A percentile compares a stretch with the other conserved stretches of the same genome.
These are phyloP conservation scores for Apiotrichum sp. DNA, from an alignment of 1,284 basidiomycete species.

Conservation along the genomic window DNA sequence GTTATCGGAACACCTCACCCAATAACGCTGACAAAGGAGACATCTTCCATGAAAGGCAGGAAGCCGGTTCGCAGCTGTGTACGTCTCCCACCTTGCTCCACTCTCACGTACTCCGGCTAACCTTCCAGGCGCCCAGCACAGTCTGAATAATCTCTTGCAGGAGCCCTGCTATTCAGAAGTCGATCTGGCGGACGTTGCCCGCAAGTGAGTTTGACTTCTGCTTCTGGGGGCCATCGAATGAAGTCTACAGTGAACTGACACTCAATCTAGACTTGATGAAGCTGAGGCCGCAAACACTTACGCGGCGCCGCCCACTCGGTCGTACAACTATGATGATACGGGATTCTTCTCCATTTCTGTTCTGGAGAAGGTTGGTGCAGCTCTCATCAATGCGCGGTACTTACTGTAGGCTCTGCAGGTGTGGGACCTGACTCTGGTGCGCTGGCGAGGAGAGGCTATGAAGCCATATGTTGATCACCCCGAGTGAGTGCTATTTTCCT, in stretches of 20 bases:
- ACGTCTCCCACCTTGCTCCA: neutral
- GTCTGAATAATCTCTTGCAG: conserved; percentile 51
- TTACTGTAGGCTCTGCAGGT: conserved; percentile 60
- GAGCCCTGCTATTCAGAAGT: conserved; percentile 61
- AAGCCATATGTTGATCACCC: conserved; percentile 65
- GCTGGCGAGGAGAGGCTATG: conserved; percentile 83
- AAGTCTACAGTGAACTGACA: neutral
- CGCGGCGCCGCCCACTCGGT: conserved; percentile 49
- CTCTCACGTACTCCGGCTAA: neutral
- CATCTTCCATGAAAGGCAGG: conserved; percentile 47
- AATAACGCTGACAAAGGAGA: conserved; percentile 13
- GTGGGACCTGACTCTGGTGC: conserved; percentile 70
- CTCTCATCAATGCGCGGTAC: conserved; percentile 42
- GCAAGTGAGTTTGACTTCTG: conserved; percentile 30
- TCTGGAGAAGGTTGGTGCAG: conserved; percentile 19
- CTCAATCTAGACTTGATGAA: conserved; percentile 49
- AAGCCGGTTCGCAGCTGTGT: conserved; percentile 47
- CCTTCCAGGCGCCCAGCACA: conserved; percentile 47
- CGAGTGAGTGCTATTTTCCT: conserved; percentile 55
- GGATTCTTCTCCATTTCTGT: conserved; percentile 68
- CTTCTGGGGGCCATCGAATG: neutral
- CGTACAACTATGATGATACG: conserved; percentile 84
- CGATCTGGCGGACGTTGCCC: conserved; percentile 76
- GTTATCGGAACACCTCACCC: neutral
- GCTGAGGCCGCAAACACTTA: conserved; percentile 44